phyloP scores from a whole-genome alignment of 2,329 filamentous ascomycete species.

The Trichoderma sp. region DNA sequence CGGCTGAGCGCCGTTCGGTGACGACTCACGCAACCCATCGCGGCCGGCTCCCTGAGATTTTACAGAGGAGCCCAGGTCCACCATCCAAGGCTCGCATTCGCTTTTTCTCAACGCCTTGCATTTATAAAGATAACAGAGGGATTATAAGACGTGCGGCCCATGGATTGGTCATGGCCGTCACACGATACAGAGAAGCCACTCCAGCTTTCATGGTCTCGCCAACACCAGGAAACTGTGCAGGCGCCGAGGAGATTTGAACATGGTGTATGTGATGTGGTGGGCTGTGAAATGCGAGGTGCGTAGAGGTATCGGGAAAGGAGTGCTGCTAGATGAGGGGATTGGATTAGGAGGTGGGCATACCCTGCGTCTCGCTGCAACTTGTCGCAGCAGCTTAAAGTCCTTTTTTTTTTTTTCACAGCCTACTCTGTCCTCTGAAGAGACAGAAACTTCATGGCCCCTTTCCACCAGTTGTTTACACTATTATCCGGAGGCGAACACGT shows the following conservation, averaged over 20 bases:
- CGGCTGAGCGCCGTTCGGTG: slow-evolving; percentile 16
- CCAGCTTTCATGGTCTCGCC: slow-evolving; percentile 21
- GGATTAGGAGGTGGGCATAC: slow-evolving; percentile 35
- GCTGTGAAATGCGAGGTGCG: not conserved
- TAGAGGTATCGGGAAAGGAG: slow-evolving; percentile 31
- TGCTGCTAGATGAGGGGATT: slow-evolving; percentile 28
- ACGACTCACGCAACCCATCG: slow-evolving; percentile 15
- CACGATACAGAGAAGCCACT: slow-evolving; percentile 25
- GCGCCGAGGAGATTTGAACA: not conserved
- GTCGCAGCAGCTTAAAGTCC: slow-evolving; percentile 30
- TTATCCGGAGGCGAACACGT: slow-evolving; percentile 33
- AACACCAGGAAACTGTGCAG: slow-evolving; percentile 1
- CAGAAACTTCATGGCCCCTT: slow-evolving; percentile 27
- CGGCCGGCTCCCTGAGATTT: slow-evolving; percentile 25
- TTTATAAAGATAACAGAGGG: slow-evolving; percentile 23
- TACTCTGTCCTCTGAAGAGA: slow-evolving; percentile 24
- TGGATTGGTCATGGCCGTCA: slow-evolving; percentile 22
- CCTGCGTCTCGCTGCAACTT: slow-evolving; percentile 34
- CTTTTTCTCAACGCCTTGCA: slow-evolving; percentile 25
- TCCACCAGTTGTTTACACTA: slow-evolving; percentile 40
- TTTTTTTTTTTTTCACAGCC: slow-evolving; percentile 32
- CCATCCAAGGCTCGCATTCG: slow-evolving; percentile 19
- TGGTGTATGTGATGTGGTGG: slow-evolving; percentile 5
- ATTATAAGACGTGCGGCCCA: slow-evolving; percentile 21
- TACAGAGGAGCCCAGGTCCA: slow-evolving; percentile 25